Evolutionary conservation across 352 stramenopile genomes (phyloP).

Genomic region (Pythium pyrilobum): DNA sequence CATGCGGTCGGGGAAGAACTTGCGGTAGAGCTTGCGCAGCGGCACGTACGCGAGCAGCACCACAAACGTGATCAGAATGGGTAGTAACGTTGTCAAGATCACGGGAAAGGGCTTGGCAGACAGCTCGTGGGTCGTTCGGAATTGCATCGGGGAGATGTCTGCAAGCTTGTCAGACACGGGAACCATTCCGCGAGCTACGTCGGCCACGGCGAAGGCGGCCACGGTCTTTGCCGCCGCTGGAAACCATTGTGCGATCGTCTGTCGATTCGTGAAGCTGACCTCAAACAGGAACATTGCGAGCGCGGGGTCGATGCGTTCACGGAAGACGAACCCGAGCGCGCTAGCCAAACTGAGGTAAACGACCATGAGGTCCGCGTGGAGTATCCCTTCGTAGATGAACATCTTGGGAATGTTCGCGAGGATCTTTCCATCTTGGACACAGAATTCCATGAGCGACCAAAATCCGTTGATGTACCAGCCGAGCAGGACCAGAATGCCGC

Average conservation of each 20-base stretch:
- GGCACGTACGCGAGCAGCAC: conserved; percentile 2
- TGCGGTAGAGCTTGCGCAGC: conserved; percentile 18
- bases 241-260: conserved; percentile 1
- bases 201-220: conserved; percentile 3
- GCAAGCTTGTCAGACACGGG: neutral
- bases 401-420: neutral
- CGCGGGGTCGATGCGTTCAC: conserved; percentile 10
- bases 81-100: neutral
- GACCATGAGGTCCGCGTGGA: conserved; percentile 25
- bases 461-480: conserved; percentile 36
- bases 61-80: conserved; percentile 1
- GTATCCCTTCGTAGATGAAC: neutral
- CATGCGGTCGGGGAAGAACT: neutral
- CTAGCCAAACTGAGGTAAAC: conserved; percentile 26
- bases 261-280: conserved; percentile 1
- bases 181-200: neutral
- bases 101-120: neutral
- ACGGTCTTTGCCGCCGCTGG: conserved; percentile 3
- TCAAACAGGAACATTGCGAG: conserved; percentile 6
- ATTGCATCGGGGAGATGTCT: conserved; percentile 19
- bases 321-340: neutral
- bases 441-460: conserved; percentile 38
- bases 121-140: conserved; percentile 14
- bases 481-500: conserved; percentile 29
- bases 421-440: conserved; percentile 14